Conservation (phyloP, 225 moss, liverwort and hornwort species). For the Pseudoscleropodium purum region DNA sequence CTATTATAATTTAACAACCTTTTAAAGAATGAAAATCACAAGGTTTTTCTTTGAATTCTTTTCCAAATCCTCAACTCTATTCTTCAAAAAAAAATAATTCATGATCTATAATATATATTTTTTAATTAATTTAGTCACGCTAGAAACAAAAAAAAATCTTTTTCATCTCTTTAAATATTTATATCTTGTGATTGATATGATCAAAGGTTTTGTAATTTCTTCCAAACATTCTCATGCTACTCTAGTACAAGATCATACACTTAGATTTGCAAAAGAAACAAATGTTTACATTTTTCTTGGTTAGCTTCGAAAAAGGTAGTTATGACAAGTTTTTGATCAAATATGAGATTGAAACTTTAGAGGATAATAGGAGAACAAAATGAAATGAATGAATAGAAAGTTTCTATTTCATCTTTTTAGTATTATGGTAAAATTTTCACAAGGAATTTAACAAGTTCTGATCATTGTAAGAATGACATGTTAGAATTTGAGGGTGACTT, state of each 20-base stretch:
- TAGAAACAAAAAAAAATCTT: rapidly evolving
- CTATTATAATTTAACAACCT: rapidly evolving
- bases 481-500: background rate
- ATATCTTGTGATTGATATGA: rapidly evolving
- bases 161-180: background rate
- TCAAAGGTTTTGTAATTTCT: background rate
- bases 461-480: background rate
- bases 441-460: too few relatives aligned
- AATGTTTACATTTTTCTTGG: background rate
- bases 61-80: background rate
- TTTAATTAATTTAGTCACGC: background rate
- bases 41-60: background rate
- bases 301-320: background rate
- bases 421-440: rapidly evolving
- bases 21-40: background rate
- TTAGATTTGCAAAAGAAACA: background rate
- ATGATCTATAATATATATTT: background rate
- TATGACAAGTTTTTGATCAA: background rate
- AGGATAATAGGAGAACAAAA: background rate
- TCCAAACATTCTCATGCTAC: background rate
- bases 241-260: background rate
- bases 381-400: background rate
- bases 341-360: rapidly evolving
- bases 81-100: background rate
- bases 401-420: background rate